A percentile compares a stretch with the other conserved stretches of the same genome.
Conservation (phyloP, 2,329 filamentous ascomycete species). For the Trichoderma hamatum region DNA sequence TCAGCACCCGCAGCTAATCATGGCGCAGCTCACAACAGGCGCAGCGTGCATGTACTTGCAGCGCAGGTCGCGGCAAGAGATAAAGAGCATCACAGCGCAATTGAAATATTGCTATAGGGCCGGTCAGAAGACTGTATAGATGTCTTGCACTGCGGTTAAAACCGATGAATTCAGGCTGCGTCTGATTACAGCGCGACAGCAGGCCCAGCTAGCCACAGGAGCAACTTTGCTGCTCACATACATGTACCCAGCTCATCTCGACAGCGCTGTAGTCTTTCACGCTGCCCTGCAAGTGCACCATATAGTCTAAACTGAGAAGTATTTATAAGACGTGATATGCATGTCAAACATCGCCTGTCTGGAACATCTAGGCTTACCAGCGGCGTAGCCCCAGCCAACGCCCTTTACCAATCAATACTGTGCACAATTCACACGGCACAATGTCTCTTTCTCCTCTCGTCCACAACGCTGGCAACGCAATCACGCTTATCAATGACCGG, state of each 20-base stretch:
- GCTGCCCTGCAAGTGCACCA: background rate
- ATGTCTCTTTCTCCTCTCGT: background rate
- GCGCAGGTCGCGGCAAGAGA: background rate
- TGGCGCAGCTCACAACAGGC: background rate
- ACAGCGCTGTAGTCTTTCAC: background rate
- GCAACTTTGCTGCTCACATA: background rate
- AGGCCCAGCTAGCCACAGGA: background rate
- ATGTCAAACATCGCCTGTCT: background rate
- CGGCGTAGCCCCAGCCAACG: background rate
- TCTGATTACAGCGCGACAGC: background rate
- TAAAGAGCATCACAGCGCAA: background rate
- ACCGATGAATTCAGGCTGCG: background rate
- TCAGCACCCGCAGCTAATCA: background rate
- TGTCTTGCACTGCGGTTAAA: background rate
- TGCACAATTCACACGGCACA: background rate
- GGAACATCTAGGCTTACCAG: background rate
- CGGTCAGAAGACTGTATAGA: background rate
- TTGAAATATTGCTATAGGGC: background rate
- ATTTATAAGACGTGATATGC: background rate
- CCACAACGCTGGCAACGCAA: background rate
- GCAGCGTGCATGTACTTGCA: background rate
- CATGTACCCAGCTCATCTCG: background rate
- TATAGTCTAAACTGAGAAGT: background rate
- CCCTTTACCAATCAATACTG: background rate
- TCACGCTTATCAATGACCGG: background rate